A percentile compares a stretch with the other conserved stretches of the same genome.
These are phyloP conservation scores for Venturia oleaginea DNA, from an alignment of 2,329 filamentous ascomycete species.

Conservation along the genomic window DNA sequence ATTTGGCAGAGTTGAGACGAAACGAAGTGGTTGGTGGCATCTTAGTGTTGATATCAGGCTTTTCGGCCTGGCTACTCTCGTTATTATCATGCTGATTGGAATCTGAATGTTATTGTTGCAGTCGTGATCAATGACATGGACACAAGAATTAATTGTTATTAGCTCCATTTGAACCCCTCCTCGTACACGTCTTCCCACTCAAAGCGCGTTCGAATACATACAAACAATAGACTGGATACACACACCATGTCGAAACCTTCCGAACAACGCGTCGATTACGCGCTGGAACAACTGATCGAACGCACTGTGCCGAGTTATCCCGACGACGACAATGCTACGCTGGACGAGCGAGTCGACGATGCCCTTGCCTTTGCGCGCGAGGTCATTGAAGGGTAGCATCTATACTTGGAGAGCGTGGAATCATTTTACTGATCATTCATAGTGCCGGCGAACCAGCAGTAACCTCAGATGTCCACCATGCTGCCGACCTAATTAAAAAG, in stretches of 20 bases:
- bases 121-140: neutral
- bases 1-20: constrained; percentile 33
- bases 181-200: constrained; percentile 1
- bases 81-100: neutral
- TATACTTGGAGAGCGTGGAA: neutral
- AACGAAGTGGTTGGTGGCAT: neutral
- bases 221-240: neutral
- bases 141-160: neutral
- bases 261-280: constrained; percentile 26
- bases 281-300: constrained; percentile 68
- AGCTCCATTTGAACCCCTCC: neutral
- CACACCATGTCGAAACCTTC: constrained; percentile 9
- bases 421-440: constrained; percentile 22
- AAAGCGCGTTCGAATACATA: neutral
- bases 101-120: neutral
- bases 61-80: neutral
- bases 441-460: constrained; percentile 42
- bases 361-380: constrained; percentile 43
- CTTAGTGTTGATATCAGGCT: neutral
- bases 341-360: constrained; percentile 60
- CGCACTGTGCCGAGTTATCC: constrained; percentile 60
- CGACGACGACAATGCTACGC: constrained; percentile 56
- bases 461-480: constrained; percentile 75
- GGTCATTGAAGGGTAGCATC: constrained; percentile 25
- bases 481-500: constrained; percentile 83